These are phyloP conservation scores for Cercospora beticola DNA, from an alignment of 2,329 filamentous ascomycete species.

Conservation along the genomic window DNA sequence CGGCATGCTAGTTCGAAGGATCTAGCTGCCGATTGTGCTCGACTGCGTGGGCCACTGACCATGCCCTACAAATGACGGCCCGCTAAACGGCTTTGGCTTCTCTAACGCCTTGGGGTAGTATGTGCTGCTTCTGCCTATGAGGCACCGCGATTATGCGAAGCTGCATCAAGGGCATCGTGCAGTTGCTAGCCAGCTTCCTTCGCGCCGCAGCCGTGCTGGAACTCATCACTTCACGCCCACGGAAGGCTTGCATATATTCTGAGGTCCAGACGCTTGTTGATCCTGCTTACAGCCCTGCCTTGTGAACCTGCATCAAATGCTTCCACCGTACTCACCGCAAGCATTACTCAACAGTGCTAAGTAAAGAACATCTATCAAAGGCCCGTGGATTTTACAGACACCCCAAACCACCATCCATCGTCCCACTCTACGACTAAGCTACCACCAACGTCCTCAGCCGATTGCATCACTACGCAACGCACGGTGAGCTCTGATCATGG, in stretches of 20 bases:
- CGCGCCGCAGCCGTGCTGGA: conserved; percentile 2
- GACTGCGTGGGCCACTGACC: neutral
- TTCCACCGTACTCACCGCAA: conserved; percentile 2
- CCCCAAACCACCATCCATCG: neutral
- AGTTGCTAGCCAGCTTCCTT: conserved; percentile 10
- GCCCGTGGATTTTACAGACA: neutral
- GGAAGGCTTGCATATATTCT: conserved; percentile 10
- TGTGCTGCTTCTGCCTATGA: neutral
- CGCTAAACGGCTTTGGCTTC: neutral
- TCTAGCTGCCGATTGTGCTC: conserved; percentile 5
- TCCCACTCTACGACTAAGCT: conserved; percentile 2
- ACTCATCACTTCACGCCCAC: neutral
- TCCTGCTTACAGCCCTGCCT: conserved; percentile 14
- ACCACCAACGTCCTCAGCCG: neutral
- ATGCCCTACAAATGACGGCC: conserved; percentile 3
- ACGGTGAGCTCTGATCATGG: neutral
- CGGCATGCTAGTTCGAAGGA: conserved; percentile 9
- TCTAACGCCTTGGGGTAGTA: conserved; percentile 10
- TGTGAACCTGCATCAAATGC: neutral
- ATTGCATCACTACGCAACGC: neutral
- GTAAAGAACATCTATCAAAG: neutral
- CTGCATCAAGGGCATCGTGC: neutral
- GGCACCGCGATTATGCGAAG: neutral
- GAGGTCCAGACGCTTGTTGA: conserved; percentile 9
- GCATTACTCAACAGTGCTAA: conserved; percentile 1